Evolutionary conservation across 768 basidiomycete genomes (phyloP).

Genomic region (Leccinum subgranulosum): DNA sequence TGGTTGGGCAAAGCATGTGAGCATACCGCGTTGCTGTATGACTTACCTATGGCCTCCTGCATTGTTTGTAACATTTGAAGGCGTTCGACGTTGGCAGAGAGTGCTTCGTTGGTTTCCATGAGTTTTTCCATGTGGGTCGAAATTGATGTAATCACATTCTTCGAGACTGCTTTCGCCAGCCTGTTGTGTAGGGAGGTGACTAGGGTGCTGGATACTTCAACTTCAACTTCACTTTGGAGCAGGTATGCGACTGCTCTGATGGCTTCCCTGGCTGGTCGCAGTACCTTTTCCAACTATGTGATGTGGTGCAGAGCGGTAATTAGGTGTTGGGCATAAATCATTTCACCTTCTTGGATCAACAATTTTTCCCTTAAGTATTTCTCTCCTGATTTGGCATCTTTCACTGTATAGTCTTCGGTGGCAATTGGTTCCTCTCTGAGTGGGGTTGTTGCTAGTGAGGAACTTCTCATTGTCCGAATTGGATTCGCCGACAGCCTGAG

Average conservation of each 20-base stretch:
- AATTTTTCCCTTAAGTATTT: not conserved
- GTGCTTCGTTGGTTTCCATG: not conserved
- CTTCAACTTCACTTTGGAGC: not conserved
- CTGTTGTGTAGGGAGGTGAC: not conserved
- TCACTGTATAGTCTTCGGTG: not conserved
- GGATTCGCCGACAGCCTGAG: no score
- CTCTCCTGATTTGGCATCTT: not conserved
- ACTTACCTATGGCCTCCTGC: no score
- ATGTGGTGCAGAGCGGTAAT: not conserved
- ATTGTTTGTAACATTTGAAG: not conserved
- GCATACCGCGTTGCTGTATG: no score
- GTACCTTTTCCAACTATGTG: not conserved
- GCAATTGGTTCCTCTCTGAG: not conserved
- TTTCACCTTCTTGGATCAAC: not conserved
- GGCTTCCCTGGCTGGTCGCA: not conserved
- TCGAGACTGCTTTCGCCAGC: not conserved
- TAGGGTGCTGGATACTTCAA: not conserved
- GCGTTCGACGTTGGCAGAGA: not conserved
- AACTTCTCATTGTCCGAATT: no score
- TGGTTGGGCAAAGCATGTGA: no score
- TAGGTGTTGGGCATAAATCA: not conserved
- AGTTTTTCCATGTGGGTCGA: not conserved
- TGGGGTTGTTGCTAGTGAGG: no score
- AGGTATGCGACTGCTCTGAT: not conserved
- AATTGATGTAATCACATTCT: not conserved